Conservation (phyloP, 305 asterid genomes). For the Ajuga reptans region DNA sequence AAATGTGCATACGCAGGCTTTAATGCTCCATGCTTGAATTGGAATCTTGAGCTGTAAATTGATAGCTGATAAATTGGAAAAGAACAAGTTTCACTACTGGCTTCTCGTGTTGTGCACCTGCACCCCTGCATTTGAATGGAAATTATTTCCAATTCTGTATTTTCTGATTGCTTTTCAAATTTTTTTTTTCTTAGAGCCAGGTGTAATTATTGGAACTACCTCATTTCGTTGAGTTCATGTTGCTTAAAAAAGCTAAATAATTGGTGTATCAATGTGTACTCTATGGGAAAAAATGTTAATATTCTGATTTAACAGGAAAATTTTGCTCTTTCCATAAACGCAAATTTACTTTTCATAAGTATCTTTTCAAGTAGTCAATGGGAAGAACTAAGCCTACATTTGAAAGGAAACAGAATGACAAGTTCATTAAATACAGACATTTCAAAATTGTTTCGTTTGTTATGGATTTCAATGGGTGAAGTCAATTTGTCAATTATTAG, state of each 20-base stretch:
- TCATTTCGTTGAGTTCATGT: not conserved
- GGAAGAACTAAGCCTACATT: not conserved
- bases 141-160: not conserved
- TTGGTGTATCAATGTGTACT: not conserved
- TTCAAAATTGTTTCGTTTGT: not conserved
- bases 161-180: not conserved
- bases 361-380: not conserved
- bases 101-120: not conserved
- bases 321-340: not conserved
- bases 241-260: not conserved
- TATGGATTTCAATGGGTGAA: not conserved
- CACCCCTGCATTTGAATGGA: not conserved
- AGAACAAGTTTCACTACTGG: slow-evolving; percentile 1
- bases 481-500: not conserved
- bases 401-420: not conserved
- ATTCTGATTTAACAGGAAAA: not conserved
- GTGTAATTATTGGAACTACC: not conserved
- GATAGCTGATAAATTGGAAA: slow-evolving; percentile 2
- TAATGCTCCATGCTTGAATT: not conserved
- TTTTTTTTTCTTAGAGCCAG: not conserved
- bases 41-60: not conserved
- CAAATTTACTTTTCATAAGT: not conserved
- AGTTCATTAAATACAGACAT: not conserved
- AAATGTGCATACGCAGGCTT: not conserved
- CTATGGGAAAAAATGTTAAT: not conserved